phyloP scores from a whole-genome alignment of 1,284 basidiomycete species.

The Apiotrichum gracile region DNA sequence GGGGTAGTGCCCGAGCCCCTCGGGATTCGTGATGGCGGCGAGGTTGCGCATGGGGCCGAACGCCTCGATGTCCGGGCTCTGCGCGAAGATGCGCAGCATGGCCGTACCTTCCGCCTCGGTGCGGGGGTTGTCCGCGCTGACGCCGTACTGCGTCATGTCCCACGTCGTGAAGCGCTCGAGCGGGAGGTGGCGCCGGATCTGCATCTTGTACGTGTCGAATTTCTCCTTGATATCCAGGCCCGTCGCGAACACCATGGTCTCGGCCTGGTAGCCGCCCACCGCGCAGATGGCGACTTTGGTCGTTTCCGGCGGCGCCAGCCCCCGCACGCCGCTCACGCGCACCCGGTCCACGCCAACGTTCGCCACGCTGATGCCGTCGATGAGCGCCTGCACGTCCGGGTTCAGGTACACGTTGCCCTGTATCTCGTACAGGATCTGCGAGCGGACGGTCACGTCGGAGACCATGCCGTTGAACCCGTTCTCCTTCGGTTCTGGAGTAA shows the following conservation, averaged over 20 bases:
- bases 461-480: slow-evolving; percentile 11
- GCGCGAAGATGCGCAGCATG: slow-evolving; percentile 24
- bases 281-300: slow-evolving; percentile 28
- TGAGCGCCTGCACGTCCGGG: slow-evolving; percentile 26
- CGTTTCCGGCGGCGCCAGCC: slow-evolving; percentile 23
- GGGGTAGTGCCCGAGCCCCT: slow-evolving; percentile 19
- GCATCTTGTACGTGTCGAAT: slow-evolving; percentile 19
- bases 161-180: slow-evolving; percentile 12
- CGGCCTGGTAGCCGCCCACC: slow-evolving; percentile 25
- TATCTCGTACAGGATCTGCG: slow-evolving; percentile 20
- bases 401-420: slow-evolving; percentile 28
- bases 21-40: slow-evolving; percentile 11
- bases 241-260: slow-evolving; percentile 15
- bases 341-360: slow-evolving; percentile 20
- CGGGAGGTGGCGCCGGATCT: slow-evolving; percentile 10
- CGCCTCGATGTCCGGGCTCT: slow-evolving; percentile 15
- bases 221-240: slow-evolving; percentile 25
- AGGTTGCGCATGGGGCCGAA: slow-evolving; percentile 7
- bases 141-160: slow-evolving; percentile 24
- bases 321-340: slow-evolving; percentile 18
- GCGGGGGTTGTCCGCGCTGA: slow-evolving; percentile 14
- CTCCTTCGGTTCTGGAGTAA: too few species aligned
- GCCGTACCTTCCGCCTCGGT: slow-evolving; percentile 22
- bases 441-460: slow-evolving; percentile 8
- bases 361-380: slow-evolving; percentile 17